These are phyloP conservation scores for Cyclotella distinguenda DNA, from an alignment of 108 stramenopile species.

Conservation along the genomic window DNA sequence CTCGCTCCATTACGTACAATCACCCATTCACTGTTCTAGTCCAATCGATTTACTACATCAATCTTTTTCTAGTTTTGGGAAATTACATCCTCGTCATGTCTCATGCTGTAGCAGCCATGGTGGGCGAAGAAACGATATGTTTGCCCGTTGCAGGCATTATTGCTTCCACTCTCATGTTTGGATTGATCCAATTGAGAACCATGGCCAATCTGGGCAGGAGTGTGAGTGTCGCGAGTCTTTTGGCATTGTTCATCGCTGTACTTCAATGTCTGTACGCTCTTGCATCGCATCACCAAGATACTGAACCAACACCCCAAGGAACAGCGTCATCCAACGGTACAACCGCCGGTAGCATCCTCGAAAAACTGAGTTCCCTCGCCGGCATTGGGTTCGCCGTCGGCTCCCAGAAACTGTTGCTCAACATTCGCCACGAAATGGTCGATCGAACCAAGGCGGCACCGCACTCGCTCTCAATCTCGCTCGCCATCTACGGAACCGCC, in stretches of 20 bases:
- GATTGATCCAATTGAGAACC: slow-evolving; percentile 55
- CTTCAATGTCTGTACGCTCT: slow-evolving; percentile 57
- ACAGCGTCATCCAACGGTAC: no score
- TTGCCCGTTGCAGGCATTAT: slow-evolving; percentile 59
- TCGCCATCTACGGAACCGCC: slow-evolving; percentile 48
- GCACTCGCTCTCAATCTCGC: slow-evolving; percentile 44
- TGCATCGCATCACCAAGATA: not conserved
- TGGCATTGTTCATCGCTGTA: slow-evolving; percentile 58
- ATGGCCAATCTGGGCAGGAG: slow-evolving; percentile 67
- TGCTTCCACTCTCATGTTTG: slow-evolving; percentile 69
- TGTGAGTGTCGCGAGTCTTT: slow-evolving; percentile 46
- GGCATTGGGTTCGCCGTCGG: slow-evolving; percentile 75
- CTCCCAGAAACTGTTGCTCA: slow-evolving; percentile 70
- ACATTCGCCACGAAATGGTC: slow-evolving; percentile 68
- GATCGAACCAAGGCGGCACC: slow-evolving; percentile 57
- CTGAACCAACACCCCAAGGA: no score
- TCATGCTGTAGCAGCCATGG: slow-evolving; percentile 60
- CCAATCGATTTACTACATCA: slow-evolving; percentile 60
- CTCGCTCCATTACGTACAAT: slow-evolving; percentile 26
- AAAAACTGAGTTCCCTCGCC: slow-evolving; percentile 58
- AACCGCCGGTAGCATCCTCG: slow-evolving; percentile 8
- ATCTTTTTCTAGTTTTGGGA: slow-evolving; percentile 70
- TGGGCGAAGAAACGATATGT: slow-evolving; percentile 58
- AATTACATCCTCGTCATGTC: slow-evolving; percentile 73
- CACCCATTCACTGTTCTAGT: slow-evolving; percentile 44